Percentiles rank a stretch among this genome's conserved stretches.
Evolutionary conservation across 1,139 yeast species (phyloP).

Genomic region (Blastobotrys aristatus): DNA sequence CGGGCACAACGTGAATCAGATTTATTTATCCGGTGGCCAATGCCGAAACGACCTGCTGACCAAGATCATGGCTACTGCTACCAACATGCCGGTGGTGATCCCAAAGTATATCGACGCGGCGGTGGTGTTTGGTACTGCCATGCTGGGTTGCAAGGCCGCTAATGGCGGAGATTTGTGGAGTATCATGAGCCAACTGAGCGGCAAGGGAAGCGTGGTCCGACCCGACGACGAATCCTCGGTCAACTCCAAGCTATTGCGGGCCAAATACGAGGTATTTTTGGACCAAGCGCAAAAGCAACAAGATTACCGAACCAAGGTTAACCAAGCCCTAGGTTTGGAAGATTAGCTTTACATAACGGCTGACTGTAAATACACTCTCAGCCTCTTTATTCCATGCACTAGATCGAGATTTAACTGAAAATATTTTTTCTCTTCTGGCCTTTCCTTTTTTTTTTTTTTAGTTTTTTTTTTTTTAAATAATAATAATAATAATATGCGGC

Average conservation of each 20-base stretch:
- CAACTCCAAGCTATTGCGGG: constrained; percentile 64
- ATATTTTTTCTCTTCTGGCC: no score
- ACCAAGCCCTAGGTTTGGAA: constrained; percentile 33
- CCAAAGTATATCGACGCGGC: constrained; percentile 96
- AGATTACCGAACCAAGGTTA: constrained; percentile 66
- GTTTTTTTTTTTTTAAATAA: no score
- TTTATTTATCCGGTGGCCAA: constrained; percentile 95
- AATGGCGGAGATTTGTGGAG: constrained; percentile 57
- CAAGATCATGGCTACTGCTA: constrained; percentile 86
- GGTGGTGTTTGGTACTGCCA: constrained; percentile 91
- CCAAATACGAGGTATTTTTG: constrained; percentile 76
- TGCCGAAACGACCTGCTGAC: constrained; percentile 86
- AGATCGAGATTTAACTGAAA: no score
- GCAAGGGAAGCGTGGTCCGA: constrained; percentile 70
- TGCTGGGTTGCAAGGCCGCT: constrained; percentile 85
- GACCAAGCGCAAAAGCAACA: constrained; percentile 83
- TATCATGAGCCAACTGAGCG: constrained; percentile 78
- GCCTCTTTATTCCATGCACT: no score
- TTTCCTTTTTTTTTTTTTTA: no score
- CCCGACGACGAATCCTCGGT: constrained; percentile 57
- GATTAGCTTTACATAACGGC: constrained; percentile 10
- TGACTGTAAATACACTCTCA: background rate
- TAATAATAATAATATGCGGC: no score
- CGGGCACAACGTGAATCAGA: constrained; percentile 71
- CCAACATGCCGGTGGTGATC: constrained; percentile 86